Base-by-base conservation (phyloP, 768 basidiomycete species). In the Russula emetica region DNA sequence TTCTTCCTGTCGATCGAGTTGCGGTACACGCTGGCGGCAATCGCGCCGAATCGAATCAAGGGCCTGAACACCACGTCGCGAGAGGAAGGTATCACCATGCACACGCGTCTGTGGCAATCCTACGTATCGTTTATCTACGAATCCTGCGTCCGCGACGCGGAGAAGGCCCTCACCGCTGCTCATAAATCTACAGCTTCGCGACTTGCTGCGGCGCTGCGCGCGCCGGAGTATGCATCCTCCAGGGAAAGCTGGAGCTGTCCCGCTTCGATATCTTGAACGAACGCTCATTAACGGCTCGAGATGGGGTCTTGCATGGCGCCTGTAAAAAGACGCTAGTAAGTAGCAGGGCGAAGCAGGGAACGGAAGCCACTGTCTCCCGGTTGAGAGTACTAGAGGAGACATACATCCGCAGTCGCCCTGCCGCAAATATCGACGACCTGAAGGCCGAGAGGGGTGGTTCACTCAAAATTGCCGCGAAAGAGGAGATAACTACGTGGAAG, bases 1-100 rank as follows among this genome's bases (percentile, higher is more conserved):
- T 71, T 74, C 62, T 70, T 74, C 63, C 62, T 73, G 14, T 72
- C 73, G 13, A 72, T 79, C 45, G 72, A 76, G 24, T 60, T 77
- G 9, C 76, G 78, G 5, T 71, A 73, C 30, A 59, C 69, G 14
- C 60, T 79, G 24, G 75, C 71, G 0, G 63, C 72, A 22, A 52
- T 76, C 18, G 78, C 75, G 4, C 58, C 62, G 52, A 64, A 65
- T 5, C 70, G 72, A 16, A 56, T 71, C 38, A 63, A 68, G 20
- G 67, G 61, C 5, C 58, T 73, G 5, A 20, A 60, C 1, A 44
- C 30, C 0, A 44, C 61, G 5, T 58, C 64, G 0, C 45, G 55
- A n/a, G 66, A 71, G 2, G 36, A 61, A 30, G 45, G 20, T n/a
- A 47, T 42, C 16, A 9, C 36, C 3, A 44, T 24, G 18, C 71